Conservation (phyloP, 2,329 filamentous ascomycete species). For the Scortechinia acanthostroma region DNA sequence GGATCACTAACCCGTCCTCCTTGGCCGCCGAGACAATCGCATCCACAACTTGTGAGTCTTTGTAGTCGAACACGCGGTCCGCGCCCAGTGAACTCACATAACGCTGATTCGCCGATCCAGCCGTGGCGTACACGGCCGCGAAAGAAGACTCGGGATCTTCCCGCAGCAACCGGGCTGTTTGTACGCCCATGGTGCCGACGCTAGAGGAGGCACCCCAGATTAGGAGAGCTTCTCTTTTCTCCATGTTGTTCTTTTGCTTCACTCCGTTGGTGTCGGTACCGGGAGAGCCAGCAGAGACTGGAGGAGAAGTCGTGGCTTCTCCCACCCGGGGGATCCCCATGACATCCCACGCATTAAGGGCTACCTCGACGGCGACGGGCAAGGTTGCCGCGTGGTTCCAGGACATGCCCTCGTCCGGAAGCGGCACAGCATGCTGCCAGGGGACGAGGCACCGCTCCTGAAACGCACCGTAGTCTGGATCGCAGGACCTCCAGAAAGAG, state of each 20-base stretch:
- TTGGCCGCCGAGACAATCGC: conserved; percentile 23
- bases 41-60: conserved; percentile 14
- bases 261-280: neutral
- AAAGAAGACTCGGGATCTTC: conserved; percentile 18
- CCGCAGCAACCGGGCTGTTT: conserved; percentile 23
- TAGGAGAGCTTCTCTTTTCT: conserved; percentile 21
- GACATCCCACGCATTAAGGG: conserved; percentile 26
- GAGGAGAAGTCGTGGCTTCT: conserved; percentile 6
- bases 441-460: conserved; percentile 31
- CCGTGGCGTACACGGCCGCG: conserved; percentile 30
- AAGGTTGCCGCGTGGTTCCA: conserved; percentile 30
- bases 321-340: conserved; percentile 19
- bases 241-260: neutral
- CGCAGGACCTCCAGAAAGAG: conserved; percentile 28
- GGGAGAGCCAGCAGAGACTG: neutral
- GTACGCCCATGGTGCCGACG: conserved; percentile 33
- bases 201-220: conserved; percentile 36
- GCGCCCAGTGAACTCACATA: conserved; percentile 25
- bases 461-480: conserved; percentile 36
- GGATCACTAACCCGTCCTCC: conserved; percentile 23
- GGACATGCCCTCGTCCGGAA: conserved; percentile 20
- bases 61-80: conserved; percentile 32
- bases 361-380: conserved; percentile 25
- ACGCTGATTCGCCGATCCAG: conserved; percentile 18
- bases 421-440: conserved; percentile 25